Conservation (phyloP, 176 grass and related monocot genomes). For the Puccinellia tenuiflora region DNA sequence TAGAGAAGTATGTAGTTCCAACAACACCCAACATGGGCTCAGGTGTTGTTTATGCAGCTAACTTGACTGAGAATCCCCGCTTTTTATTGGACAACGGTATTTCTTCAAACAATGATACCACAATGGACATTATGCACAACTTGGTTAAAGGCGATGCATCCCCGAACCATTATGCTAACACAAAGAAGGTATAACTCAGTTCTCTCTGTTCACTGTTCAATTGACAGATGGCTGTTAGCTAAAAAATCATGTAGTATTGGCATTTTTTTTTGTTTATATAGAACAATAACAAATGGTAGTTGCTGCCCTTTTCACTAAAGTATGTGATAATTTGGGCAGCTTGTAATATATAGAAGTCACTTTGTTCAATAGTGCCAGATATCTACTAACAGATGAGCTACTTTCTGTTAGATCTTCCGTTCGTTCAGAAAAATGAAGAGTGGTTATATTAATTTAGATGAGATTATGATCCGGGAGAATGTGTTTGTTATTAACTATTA, state of each 20-base stretch:
- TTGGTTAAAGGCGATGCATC: conserved; percentile 33
- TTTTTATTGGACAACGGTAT: conserved; percentile 36
- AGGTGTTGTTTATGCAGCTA: conserved; percentile 88
- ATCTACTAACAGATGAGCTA: background rate
- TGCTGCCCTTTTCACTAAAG: background rate
- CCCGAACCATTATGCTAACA: conserved; percentile 39
- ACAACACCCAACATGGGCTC: conserved; percentile 62
- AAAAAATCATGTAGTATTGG: background rate
- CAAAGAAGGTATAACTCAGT: conserved; percentile 51
- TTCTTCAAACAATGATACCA: conserved; percentile 50
- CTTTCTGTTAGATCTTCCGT: conserved; percentile 5
- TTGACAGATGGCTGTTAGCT: conserved; percentile 20
- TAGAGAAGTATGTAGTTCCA: conserved; percentile 96
- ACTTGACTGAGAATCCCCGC: conserved; percentile 85
- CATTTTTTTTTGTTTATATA: background rate
- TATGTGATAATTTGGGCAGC: conserved; percentile 13
- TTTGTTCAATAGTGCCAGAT: background rate
- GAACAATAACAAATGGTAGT: background rate
- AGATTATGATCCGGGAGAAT: background rate
- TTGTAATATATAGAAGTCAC: conserved; percentile 16
- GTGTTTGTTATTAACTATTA: background rate
- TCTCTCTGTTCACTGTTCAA: conserved; percentile 16
- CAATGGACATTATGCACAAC: conserved; percentile 36
- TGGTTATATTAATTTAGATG: background rate
- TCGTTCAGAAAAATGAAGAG: background rate